These are phyloP conservation scores for Naematelia encephala DNA, from an alignment of 768 basidiomycete genomes.

Conservation along the genomic window DNA sequence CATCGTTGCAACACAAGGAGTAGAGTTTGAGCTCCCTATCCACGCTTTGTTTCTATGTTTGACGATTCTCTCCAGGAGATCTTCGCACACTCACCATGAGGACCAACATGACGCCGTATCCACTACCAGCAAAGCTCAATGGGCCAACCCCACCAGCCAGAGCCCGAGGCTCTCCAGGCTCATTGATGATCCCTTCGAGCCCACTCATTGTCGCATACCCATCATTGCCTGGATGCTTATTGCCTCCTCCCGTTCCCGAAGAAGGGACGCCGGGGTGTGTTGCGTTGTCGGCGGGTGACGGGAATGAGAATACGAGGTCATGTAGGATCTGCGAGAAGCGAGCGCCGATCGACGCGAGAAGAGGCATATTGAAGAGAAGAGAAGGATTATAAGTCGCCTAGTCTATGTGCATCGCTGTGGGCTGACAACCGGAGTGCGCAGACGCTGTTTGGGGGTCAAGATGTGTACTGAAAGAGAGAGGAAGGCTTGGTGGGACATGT, in stretches of 20 bases:
- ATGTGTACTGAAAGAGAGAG: not conserved
- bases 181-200: slow-evolving; percentile 16
- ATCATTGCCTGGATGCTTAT: not conserved
- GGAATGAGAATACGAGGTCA: slow-evolving; percentile 39
- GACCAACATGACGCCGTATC: slow-evolving; percentile 43
- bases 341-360: slow-evolving; percentile 30
- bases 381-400: not conserved
- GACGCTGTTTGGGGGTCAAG: not conserved
- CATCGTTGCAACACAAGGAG: too few relatives aligned
- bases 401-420: not conserved
- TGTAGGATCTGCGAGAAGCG: slow-evolving; percentile 35
- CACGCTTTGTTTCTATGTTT: too few relatives aligned
- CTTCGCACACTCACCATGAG: slow-evolving; percentile 34
- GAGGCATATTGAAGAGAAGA: slow-evolving; percentile 18
- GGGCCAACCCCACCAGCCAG: slow-evolving; percentile 41
- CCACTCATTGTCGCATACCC: not conserved
- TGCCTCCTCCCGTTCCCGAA: not conserved
- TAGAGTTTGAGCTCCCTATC: too few relatives aligned
- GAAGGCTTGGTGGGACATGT: too few relatives aligned
- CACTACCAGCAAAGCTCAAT: slow-evolving; percentile 39
- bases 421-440: not conserved
- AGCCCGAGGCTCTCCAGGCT: slow-evolving; percentile 42
- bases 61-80: not conserved
- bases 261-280: not conserved
- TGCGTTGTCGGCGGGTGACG: slow-evolving; percentile 25